These are phyloP conservation scores for Dryadomyces quercivorus DNA, from an alignment of 2,329 filamentous ascomycete genomes.

Conservation along the genomic window DNA sequence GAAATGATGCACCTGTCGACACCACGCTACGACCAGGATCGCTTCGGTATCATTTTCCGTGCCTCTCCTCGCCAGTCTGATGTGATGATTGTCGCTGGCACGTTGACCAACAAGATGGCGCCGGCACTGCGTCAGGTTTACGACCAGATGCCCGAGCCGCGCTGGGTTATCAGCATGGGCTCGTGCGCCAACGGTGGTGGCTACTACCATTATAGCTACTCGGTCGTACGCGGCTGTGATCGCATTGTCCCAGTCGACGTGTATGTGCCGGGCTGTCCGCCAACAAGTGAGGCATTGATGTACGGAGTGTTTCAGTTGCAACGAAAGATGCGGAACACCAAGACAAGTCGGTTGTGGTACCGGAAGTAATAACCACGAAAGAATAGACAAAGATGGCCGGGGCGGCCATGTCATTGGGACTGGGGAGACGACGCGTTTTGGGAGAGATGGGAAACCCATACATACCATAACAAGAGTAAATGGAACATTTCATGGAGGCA, in stretches of 20 bases:
- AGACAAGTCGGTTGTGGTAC: conserved; percentile 37
- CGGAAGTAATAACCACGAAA: conserved; percentile 25
- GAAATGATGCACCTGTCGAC: conserved; percentile 91
- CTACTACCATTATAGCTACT: conserved; percentile 65
- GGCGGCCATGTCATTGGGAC: neutral
- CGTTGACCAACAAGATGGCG: conserved; percentile 93
- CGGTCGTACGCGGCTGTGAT: conserved; percentile 52
- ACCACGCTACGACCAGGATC: conserved; percentile 80
- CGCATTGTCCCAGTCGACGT: conserved; percentile 56
- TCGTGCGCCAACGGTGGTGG: conserved; percentile 61
- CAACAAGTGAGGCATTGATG: conserved; percentile 33
- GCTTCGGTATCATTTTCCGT: conserved; percentile 81
- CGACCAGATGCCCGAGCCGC: conserved; percentile 88
- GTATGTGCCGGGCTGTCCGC: conserved; percentile 53
- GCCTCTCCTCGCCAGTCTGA: conserved; percentile 80
- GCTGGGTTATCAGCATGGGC: conserved; percentile 68
- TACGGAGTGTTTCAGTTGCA: conserved; percentile 54
- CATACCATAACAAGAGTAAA: no score
- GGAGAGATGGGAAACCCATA: neutral
- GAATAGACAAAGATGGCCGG: neutral
- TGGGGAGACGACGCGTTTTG: neutral
- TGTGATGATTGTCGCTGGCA: conserved; percentile 89
- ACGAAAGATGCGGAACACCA: conserved; percentile 50
- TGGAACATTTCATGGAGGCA: no score
- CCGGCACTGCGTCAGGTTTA: conserved; percentile 83